These are phyloP conservation scores for Lineolata rhizophorae DNA, from an alignment of 495 filamentous ascomycete species.

Conservation along the genomic window DNA sequence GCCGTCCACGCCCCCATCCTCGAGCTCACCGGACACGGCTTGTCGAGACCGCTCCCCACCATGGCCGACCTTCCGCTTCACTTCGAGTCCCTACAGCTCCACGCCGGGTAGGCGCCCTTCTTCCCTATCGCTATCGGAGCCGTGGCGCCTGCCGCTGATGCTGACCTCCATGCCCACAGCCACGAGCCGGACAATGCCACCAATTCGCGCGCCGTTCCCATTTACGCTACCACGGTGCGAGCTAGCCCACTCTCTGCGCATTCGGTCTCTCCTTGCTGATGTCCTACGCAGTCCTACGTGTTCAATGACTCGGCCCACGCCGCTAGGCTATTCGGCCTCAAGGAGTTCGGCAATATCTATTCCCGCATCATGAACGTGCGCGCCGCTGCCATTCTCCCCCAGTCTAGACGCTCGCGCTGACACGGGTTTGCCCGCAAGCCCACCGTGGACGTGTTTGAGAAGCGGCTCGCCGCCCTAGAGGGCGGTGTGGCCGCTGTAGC, in stretches of 20 bases:
- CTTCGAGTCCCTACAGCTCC: conserved; percentile 93
- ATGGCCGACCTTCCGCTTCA: conserved; percentile 1
- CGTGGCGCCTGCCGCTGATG: too few species aligned
- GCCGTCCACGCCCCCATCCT: too few species aligned
- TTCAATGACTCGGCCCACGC: conserved; percentile 98
- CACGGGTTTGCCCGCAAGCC: conserved; percentile 32
- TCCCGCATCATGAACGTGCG: conserved; percentile 81
- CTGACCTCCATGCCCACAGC: conserved; percentile 28
- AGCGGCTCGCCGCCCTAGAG: conserved; percentile 87
- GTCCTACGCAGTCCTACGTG: conserved; percentile 40
- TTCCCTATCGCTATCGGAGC: conserved; percentile 1
- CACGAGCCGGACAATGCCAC: conserved; percentile 71
- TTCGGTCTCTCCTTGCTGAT: background rate
- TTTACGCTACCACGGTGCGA: conserved; percentile 78
- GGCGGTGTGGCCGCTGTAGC: conserved; percentile 83
- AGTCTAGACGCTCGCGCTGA: background rate
- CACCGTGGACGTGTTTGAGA: conserved; percentile 94
- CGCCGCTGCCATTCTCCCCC: background rate
- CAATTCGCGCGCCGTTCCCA: conserved; percentile 81
- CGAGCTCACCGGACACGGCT: too few species aligned
- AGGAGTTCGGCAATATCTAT: conserved; percentile 98
- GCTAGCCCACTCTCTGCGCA: background rate
- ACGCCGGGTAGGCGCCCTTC: conserved; percentile 52
- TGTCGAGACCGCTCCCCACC: too few species aligned
- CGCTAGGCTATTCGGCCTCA: conserved; percentile 87